phyloP scores from a whole-genome alignment of 2,329 filamentous ascomycete species.

The Celoporthe dispersa region DNA sequence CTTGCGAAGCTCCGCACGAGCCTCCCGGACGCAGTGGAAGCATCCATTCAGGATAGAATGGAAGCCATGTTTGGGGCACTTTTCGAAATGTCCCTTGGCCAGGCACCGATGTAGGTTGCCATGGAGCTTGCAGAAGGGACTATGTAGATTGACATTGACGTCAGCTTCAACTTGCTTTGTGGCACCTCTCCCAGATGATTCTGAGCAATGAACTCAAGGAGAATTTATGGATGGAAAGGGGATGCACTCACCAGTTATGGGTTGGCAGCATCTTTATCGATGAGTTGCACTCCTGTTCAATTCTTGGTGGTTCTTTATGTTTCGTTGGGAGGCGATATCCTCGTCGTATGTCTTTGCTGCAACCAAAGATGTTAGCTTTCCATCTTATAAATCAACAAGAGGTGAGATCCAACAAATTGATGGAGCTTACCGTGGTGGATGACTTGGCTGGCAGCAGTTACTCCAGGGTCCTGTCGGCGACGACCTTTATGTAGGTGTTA shows the following conservation, averaged over 20 bases:
- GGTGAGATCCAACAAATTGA: not conserved
- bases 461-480: not conserved
- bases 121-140: conserved; percentile 12
- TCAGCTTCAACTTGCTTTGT: not conserved
- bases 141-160: not conserved
- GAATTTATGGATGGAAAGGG: not conserved
- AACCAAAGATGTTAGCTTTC: not conserved
- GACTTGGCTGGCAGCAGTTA: not conserved
- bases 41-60: conserved; percentile 8
- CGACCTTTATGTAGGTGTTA: not conserved
- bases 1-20: not conserved
- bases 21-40: conserved; percentile 4
- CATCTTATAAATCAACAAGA: too few relatives aligned
- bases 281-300: not conserved
- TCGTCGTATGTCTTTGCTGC: not conserved
- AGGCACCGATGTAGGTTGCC: conserved; percentile 12
- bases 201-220: not conserved
- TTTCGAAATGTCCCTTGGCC: conserved; percentile 1
- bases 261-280: not conserved
- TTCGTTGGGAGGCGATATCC: not conserved
- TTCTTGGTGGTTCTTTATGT: not conserved
- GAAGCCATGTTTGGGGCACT: conserved; percentile 12
- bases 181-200: not conserved
- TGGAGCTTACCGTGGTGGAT: not conserved
- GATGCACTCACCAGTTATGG: conserved; percentile 1